Percentiles rank a stretch among this genome's conserved stretches.
Conservation (phyloP, 179 eudicot species). For the Pouteria campechiana region DNA sequence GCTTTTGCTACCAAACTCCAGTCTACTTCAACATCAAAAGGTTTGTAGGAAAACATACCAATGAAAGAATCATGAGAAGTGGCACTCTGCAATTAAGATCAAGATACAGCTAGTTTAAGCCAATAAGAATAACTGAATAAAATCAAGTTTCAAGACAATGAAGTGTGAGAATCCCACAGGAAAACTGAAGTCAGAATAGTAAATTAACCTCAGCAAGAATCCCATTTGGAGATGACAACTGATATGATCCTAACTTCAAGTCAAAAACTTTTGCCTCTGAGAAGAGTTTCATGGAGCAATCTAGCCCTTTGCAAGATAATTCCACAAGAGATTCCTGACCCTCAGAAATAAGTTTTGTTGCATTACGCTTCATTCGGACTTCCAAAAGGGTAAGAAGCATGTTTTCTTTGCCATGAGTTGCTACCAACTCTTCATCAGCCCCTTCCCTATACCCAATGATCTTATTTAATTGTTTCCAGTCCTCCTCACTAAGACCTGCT, state of each 20-base stretch:
- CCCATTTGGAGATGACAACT: conserved; percentile 80
- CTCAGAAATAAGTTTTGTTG: conserved; percentile 77
- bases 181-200: not conserved
- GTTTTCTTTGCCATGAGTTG: conserved; percentile 30
- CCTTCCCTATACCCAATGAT: conserved; percentile 87
- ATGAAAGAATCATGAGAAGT: conserved; percentile 66
- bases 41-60: conserved; percentile 79
- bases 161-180: too few species aligned
- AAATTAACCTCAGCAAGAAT: conserved; percentile 73
- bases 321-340: conserved; percentile 62
- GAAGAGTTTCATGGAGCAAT: conserved; percentile 65
- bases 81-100: conserved; percentile 59
- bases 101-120: too few species aligned
- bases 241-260: conserved; percentile 88
- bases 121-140: too few species aligned
- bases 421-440: conserved; percentile 43
- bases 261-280: conserved; percentile 77
- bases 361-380: conserved; percentile 94
- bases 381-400: conserved; percentile 57
- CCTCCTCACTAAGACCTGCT: conserved; percentile 57
- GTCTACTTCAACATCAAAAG: conserved; percentile 73
- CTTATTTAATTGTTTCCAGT: conserved; percentile 77
- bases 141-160: too few species aligned
- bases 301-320: conserved; percentile 79
- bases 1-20: conserved; percentile 97